These are phyloP conservation scores for Saturnispora gosingensis DNA, from an alignment of 805 yeast species.

Conservation along the genomic window DNA sequence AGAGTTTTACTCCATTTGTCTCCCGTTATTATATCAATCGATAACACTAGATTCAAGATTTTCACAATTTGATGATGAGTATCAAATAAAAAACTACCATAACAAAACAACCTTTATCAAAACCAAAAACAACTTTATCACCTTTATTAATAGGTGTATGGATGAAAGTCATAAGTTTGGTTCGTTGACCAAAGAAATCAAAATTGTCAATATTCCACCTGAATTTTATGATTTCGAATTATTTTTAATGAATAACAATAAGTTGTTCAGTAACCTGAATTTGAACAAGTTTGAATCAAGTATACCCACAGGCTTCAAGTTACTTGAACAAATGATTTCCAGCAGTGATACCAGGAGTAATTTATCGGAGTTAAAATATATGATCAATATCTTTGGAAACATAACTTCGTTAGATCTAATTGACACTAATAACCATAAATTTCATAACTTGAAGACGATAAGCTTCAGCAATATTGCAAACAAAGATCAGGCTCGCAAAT, in stretches of 20 bases:
- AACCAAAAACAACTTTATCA: slow-evolving; percentile 8
- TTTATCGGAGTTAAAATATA: slow-evolving; percentile 4
- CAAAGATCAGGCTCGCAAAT: slow-evolving; percentile 2
- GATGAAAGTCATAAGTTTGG: background rate
- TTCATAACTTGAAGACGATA: slow-evolving; percentile 7
- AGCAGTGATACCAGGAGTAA: slow-evolving; percentile 5
- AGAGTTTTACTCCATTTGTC: slow-evolving; percentile 8
- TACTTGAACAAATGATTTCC: slow-evolving; percentile 9
- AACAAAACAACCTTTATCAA: slow-evolving; percentile 7
- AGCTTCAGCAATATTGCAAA: slow-evolving; percentile 13
- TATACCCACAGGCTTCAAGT: slow-evolving; percentile 11
- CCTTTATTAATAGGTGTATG: slow-evolving; percentile 3
- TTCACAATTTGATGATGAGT: slow-evolving; percentile 22
- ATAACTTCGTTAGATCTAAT: background rate
- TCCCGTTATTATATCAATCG: slow-evolving; percentile 13
- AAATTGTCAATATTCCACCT: slow-evolving; percentile 16
- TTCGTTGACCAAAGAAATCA: slow-evolving; percentile 6
- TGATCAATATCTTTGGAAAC: slow-evolving; percentile 5
- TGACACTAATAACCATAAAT: background rate
- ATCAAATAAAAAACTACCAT: slow-evolving; percentile 10
- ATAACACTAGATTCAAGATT: slow-evolving; percentile 20
- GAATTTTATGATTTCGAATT: slow-evolving; percentile 24
- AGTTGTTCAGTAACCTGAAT: slow-evolving; percentile 1
- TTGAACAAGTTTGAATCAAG: slow-evolving; percentile 5
- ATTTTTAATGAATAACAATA: background rate